Conservation (phyloP, 2,329 filamentous ascomycete genomes). For the Epicoccum sorghinum region DNA sequence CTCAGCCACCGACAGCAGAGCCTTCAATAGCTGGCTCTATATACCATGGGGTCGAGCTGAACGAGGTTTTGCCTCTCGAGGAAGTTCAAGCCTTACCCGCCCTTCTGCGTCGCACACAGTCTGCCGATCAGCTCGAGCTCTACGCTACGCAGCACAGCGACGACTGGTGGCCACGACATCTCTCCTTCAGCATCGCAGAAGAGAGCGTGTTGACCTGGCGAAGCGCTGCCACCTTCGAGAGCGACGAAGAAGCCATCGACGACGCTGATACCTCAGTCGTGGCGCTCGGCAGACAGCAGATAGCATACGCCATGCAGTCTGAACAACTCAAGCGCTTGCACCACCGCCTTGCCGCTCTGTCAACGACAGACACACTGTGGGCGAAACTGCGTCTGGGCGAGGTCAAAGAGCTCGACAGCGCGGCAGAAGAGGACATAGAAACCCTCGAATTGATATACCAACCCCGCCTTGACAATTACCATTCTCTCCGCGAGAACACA, state of each 20-base stretch:
- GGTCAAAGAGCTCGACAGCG: conserved; percentile 66
- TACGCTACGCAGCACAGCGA: conserved; percentile 56
- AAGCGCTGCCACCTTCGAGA: conserved; percentile 26
- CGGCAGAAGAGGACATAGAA: conserved; percentile 63
- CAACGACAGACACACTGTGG: conserved; percentile 64
- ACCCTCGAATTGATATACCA: conserved; percentile 73
- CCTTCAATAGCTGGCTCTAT: conserved; percentile 65
- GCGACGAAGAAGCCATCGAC: conserved; percentile 27
- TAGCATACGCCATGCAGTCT: conserved; percentile 49
- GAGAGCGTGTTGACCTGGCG: conserved; percentile 73
- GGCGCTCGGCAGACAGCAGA: conserved; percentile 37
- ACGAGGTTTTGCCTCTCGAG: conserved; percentile 43
- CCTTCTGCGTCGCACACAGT: conserved; percentile 68
- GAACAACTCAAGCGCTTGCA: conserved; percentile 70
- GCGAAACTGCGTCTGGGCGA: conserved; percentile 62
- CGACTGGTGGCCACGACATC: conserved; percentile 70
- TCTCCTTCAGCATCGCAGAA: conserved; percentile 78
- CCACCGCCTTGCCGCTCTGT: conserved; percentile 62
- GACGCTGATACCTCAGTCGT: conserved; percentile 44
- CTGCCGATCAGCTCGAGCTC: conserved; percentile 49
- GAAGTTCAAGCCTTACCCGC: conserved; percentile 58
- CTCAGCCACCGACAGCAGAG: conserved; percentile 51
- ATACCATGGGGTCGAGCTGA: conserved; percentile 65
- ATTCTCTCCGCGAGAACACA: conserved; percentile 69
- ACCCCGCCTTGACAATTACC: conserved; percentile 72